phyloP scores from a whole-genome alignment of 768 basidiomycete species.

The Boletellus emodensis region DNA sequence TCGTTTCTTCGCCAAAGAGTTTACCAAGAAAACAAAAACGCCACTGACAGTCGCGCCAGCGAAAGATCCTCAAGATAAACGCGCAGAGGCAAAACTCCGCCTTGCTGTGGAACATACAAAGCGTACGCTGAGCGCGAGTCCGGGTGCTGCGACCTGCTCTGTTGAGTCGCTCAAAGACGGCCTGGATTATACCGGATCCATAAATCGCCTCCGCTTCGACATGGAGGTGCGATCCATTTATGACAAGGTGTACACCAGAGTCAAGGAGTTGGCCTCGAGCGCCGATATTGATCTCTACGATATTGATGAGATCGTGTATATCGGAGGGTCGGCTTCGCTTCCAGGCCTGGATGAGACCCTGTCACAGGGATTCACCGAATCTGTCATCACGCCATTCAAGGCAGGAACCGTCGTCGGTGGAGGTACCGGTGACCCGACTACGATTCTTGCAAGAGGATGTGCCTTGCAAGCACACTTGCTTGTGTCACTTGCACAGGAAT shows the following conservation, averaged over 20 bases:
- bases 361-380: conserved; percentile 53
- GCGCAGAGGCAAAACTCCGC: conserved; percentile 90
- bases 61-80: conserved; percentile 56
- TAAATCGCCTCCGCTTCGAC: conserved; percentile 56
- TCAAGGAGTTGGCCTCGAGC: conserved; percentile 48
- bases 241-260: conserved; percentile 46
- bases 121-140: conserved; percentile 82
- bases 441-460: conserved; percentile 72
- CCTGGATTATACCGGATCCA: conserved; percentile 76
- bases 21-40: conserved; percentile 92
- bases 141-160: conserved; percentile 84
- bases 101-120: conserved; percentile 95
- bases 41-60: conserved; percentile 63
- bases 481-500: conserved; percentile 42
- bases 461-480: conserved; percentile 71
- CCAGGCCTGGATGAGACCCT: conserved; percentile 69
- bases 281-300: conserved; percentile 59
- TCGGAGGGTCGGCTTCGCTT: conserved; percentile 70
- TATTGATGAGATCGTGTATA: conserved; percentile 76
- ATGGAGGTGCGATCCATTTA: conserved; percentile 62
- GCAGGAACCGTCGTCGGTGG: conserved; percentile 67
- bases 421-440: conserved; percentile 72
- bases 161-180: conserved; percentile 96
- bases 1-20: conserved; percentile 91
- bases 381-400: conserved; percentile 61